Percentiles rank a stretch among this genome's conserved stretches.
Evolutionary conservation across 2,329 filamentous ascomycete genomes (phyloP).

Genomic region (Colletotrichum liaoningense): DNA sequence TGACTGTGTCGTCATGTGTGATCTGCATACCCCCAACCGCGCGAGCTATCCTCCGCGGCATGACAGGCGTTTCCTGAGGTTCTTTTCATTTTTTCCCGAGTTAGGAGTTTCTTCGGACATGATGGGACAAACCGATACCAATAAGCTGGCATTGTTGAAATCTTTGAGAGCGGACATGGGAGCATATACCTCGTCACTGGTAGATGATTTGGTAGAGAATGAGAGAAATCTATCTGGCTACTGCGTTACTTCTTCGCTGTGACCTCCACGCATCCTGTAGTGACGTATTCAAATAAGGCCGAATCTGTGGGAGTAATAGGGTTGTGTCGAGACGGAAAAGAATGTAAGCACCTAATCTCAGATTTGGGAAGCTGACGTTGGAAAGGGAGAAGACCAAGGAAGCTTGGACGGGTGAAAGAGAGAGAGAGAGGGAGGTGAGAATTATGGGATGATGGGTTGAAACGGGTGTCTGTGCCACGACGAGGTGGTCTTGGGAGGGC

Average conservation of each 20-base stretch:
- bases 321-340: not conserved
- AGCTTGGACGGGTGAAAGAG: constrained; percentile 16
- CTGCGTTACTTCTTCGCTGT: not conserved
- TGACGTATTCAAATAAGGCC: not conserved
- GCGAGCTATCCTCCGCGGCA: not conserved
- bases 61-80: constrained; percentile 15
- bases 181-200: constrained; percentile 13
- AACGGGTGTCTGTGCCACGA: constrained; percentile 6
- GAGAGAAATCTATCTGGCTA: constrained; percentile 3
- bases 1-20: not conserved
- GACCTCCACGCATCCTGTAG: not conserved
- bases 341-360: not conserved
- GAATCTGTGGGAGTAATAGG: not conserved
- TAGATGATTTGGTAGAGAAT: constrained; percentile 21
- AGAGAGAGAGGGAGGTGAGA: not conserved
- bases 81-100: constrained; percentile 6
- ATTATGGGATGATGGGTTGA: constrained; percentile 15
- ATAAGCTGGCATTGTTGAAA: constrained; percentile 31
- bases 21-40: not conserved
- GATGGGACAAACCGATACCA: constrained; percentile 26
- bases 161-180: constrained; percentile 16
- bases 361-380: not conserved
- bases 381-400: not conserved
- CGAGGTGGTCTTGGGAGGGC: not conserved
- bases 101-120: not conserved